A percentile compares a stretch with the other conserved stretches of the same genome.
Evolutionary conservation across 75 land plant species (phyloP).

Genomic region (Sequoiadendron giganteum): DNA sequence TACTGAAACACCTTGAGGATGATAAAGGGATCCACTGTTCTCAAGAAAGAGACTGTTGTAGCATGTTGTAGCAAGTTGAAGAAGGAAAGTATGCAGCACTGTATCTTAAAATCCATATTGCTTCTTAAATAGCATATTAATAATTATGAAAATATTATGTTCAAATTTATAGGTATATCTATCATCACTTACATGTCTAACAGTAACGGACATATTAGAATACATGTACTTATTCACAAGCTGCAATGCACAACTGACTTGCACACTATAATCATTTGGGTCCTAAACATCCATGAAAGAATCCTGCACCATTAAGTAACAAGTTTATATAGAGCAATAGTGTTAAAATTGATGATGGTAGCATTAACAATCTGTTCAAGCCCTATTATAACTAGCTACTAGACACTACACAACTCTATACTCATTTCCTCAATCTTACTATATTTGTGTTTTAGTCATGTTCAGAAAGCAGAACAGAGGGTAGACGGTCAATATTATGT

Average conservation of each 20-base stretch:
- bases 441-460: background rate
- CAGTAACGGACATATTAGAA: background rate
- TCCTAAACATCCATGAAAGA: too few relatives aligned
- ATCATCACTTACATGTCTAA: background rate
- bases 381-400: too few relatives aligned
- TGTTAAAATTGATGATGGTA: too few relatives aligned
- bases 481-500: too few relatives aligned
- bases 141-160: background rate
- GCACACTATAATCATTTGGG: too few relatives aligned
- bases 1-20: background rate
- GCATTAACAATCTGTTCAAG: too few relatives aligned
- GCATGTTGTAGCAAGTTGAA: background rate
- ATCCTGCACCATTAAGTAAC: too few relatives aligned
- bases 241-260: too few relatives aligned
- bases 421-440: background rate
- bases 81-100: background rate
- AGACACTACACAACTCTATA: too few relatives aligned
- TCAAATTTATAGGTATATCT: background rate
- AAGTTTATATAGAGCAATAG: too few relatives aligned
- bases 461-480: too few relatives aligned
- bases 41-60: background rate
- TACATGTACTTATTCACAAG: too few relatives aligned
- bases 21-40: background rate
- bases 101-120: background rate
- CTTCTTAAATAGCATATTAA: background rate